These are phyloP conservation scores for Zasmidium angulare DNA, from an alignment of 2,329 filamentous ascomycete species.

Conservation along the genomic window DNA sequence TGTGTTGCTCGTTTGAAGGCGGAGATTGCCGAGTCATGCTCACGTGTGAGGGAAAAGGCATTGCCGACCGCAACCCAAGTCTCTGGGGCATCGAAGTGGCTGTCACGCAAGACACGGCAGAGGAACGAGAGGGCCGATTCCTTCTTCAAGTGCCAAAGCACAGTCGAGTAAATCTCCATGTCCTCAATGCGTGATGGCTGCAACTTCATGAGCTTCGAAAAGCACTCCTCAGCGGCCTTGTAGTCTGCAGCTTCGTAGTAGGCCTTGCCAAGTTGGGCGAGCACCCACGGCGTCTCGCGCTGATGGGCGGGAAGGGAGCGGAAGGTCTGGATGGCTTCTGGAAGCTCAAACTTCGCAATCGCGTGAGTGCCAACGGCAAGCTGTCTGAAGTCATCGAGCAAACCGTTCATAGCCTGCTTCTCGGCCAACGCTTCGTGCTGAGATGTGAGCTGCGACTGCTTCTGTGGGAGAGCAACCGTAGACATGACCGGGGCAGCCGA, in stretches of 20 bases:
- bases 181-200: conserved; percentile 83
- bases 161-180: conserved; percentile 97
- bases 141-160: conserved; percentile 96
- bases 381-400: conserved; percentile 79
- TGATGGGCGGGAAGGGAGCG: conserved; percentile 69
- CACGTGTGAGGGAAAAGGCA: conserved; percentile 85
- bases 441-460: conserved; percentile 17
- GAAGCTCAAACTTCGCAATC: conserved; percentile 74
- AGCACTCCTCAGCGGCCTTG: conserved; percentile 81
- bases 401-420: conserved; percentile 71
- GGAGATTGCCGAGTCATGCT: conserved; percentile 90
- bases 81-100: conserved; percentile 84
- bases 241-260: conserved; percentile 90
- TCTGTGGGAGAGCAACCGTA: conserved; percentile 21
- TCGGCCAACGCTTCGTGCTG: conserved; percentile 39
- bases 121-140: conserved; percentile 90
- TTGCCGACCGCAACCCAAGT: conserved; percentile 97
- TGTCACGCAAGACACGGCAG: conserved; percentile 83
- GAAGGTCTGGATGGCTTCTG: conserved; percentile 74
- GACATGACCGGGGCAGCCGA: conserved; percentile 25
- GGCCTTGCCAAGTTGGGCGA: conserved; percentile 85
- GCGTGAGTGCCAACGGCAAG: conserved; percentile 78
- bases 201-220: conserved; percentile 73
- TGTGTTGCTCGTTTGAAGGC: conserved; percentile 96
- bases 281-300: conserved; percentile 88